Percentiles rank a stretch among this genome's conserved stretches.
Evolutionary conservation across 1,284 basidiomycete genomes (phyloP).

Genomic region (Leccinum fallax): DNA sequence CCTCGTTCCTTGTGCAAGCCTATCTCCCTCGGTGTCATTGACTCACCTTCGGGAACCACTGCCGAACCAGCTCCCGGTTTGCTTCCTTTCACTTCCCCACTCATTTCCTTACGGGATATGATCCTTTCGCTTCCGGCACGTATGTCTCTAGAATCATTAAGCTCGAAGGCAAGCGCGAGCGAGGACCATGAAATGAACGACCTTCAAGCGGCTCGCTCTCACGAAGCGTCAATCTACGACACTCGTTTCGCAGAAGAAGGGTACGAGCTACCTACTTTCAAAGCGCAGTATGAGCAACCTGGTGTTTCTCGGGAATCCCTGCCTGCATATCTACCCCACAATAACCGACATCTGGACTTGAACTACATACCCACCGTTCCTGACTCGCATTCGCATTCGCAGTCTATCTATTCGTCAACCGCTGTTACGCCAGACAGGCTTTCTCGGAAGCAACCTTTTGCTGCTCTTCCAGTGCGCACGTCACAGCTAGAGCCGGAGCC

Average conservation of each 20-base stretch:
- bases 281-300: not conserved
- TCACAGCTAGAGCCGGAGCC: conserved; percentile 37
- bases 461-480: conserved; percentile 32
- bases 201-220: conserved; percentile 7
- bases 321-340: not conserved
- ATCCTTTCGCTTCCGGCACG: conserved; percentile 35
- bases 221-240: not conserved
- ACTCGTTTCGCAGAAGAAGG: conserved; percentile 7
- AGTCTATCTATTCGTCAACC: not conserved
- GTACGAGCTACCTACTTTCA: conserved; percentile 21
- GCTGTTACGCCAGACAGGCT: not conserved
- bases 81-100: conserved; percentile 21
- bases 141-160: conserved; percentile 35
- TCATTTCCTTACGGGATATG: conserved; percentile 28
- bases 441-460: conserved; percentile 22
- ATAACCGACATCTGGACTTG: not conserved
- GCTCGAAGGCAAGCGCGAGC: conserved; percentile 29
- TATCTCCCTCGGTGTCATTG: not conserved
- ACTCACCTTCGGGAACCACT: not conserved
- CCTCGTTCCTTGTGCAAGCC: conserved; percentile 6
- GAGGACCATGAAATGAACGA: conserved; percentile 37
- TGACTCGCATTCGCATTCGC: conserved; percentile 8
- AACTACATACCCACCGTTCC: not conserved
- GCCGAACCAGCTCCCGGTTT: conserved; percentile 2
- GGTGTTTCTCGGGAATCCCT: conserved; percentile 3